Conservation (phyloP, 495 filamentous ascomycete species). For the Apiosordaria backusii region DNA sequence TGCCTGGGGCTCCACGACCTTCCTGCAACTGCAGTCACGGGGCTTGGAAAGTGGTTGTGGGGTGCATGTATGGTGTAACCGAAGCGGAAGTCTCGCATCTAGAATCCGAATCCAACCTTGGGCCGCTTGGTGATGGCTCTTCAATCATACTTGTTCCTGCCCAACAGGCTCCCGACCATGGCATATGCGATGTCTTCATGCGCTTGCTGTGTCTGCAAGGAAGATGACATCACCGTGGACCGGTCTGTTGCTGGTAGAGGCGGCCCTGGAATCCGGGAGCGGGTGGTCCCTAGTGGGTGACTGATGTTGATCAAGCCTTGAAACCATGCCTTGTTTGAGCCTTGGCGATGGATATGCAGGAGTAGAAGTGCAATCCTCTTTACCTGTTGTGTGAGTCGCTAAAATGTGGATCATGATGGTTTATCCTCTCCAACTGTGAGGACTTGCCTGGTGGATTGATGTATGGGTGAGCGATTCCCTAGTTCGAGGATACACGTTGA, state of each 20-base stretch:
- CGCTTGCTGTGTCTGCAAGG: neutral
- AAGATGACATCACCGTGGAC: neutral
- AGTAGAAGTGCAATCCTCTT: too few species aligned
- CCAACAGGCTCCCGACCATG: neutral
- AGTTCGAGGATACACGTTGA: too few species aligned
- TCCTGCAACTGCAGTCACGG: neutral
- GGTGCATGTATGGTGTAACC: conserved; percentile 17
- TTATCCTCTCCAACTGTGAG: too few species aligned
- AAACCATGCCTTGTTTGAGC: neutral
- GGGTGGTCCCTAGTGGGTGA: neutral
- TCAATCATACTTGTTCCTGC: neutral
- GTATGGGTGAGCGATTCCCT: too few species aligned
- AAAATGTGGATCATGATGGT: too few species aligned
- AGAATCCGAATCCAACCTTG: conserved; percentile 6
- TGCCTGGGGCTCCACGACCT: conserved; percentile 2
- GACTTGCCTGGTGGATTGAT: too few species aligned
- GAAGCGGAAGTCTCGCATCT: neutral
- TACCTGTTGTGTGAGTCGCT: too few species aligned
- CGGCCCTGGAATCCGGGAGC: neutral
- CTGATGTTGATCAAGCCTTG: neutral
- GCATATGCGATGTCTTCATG: too few species aligned
- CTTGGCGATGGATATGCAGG: too few species aligned
- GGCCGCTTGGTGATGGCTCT: neutral
- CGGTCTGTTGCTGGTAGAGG: neutral
- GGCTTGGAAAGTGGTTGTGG: conserved; percentile 11